phyloP scores from a whole-genome alignment of 805 yeast species.

The Vanderwaltozyma verrucispora region DNA sequence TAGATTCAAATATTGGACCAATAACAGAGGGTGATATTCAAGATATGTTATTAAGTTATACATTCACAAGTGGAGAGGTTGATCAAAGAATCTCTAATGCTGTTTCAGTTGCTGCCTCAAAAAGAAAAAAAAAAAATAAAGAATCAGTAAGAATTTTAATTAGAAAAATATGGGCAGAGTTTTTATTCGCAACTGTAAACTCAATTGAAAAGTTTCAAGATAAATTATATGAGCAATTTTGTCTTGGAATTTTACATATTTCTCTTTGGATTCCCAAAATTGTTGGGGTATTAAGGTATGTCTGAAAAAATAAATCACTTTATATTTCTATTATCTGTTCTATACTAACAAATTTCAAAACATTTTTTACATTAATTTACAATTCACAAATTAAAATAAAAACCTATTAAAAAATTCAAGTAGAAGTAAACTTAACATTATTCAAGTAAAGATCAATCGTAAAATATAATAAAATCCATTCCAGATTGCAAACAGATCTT shows the following conservation, averaged over 20 bases:
- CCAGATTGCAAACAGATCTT: no score
- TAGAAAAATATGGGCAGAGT: constrained; percentile 6
- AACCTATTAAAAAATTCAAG: no score
- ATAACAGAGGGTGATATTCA: constrained; percentile 11
- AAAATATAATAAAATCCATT: no score
- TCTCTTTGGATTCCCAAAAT: constrained; percentile 16
- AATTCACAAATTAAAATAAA: no score
- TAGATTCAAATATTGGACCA: constrained; percentile 4
- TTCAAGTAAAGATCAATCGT: no score
- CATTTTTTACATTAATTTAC: no score
- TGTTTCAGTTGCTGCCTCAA: not conserved
- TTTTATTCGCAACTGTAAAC: constrained; percentile 5
- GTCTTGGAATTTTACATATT: constrained; percentile 14
- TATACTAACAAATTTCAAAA: no score
- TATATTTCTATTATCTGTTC: no score
- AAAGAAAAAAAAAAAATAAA: constrained; percentile 2
- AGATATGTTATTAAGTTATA: constrained; percentile 4
- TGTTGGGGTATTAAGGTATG: constrained; percentile 14
- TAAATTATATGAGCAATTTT: constrained; percentile 14
- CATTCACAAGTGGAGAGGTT: constrained; percentile 2
- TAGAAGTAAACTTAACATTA: no score
- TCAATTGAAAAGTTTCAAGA: constrained; percentile 11
- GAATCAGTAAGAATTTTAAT: not conserved
- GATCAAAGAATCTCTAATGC: not conserved
- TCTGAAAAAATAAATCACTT: no score